Base-by-base conservation (phyloP, 2,329 filamentous ascomycete species). In the Curvularia lunata region DNA sequence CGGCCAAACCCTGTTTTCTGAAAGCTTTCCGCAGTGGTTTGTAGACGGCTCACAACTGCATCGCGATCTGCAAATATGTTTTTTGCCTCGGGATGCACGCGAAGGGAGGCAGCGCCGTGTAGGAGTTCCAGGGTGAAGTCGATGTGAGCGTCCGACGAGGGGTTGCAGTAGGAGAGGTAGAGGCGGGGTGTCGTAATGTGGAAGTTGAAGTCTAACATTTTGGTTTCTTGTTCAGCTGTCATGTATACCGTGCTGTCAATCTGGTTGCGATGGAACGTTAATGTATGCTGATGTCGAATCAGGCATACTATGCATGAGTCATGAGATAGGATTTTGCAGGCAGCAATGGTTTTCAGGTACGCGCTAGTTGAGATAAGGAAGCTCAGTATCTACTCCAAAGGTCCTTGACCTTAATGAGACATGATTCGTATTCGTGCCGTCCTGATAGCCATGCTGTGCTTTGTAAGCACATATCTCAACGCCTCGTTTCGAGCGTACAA, bases 151-250 rank as follows among this genome's bases (percentile, higher is more conserved):
- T 65, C 56, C 12, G 63, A 58, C 18, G 52, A 46, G 5, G 68
- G 61, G 16, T 65, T 27, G 52, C 62, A 48, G 49, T 68, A 59
- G 3, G 63, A 65, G 7, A 71, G 40, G 41, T 65, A 56, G 13
- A 71, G 59, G 1, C 68, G 68, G 0, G 86, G 86, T 0, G 81
- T 85, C 0, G 88, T 90, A 72, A 66, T 76, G 2, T 91, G 85
- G 83, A 91, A 90, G 75, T 87, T 81, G 79, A 37, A 45, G 30
- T 27, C 25, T 41, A 54, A 41, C 58, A 58, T 58, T 2, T 25
- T 37, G 34, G 5, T 16, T n/a, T 34, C 1, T 16, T 30, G 2
- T 19, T 12, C 12, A 4, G 34, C 16, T 34, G 34, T 37, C 16
- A 18, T 37, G 34, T 37, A 16, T 3, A 37, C 16, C 7, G 34